A percentile compares a stretch with the other conserved stretches of the same genome.
phyloP scores from a whole-genome alignment of 1,284 basidiomycete genomes.

The Omphalotus olearius region DNA sequence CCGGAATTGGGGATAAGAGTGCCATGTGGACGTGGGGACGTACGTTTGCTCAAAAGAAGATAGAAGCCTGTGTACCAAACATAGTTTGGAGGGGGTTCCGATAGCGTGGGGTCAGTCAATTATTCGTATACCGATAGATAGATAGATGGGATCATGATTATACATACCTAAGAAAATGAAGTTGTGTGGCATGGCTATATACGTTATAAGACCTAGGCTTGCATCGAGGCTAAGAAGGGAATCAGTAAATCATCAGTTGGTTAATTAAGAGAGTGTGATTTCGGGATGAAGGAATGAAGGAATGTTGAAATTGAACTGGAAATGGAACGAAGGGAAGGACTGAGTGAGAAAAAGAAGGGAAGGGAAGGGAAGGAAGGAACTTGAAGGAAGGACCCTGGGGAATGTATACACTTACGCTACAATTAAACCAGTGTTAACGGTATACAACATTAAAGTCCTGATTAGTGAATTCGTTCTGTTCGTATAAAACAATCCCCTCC shows the following conservation, averaged over 20 bases:
- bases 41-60: constrained; percentile 47
- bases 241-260: neutral
- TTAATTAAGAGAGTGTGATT: too few relatives aligned
- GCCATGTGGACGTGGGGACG: constrained; percentile 14
- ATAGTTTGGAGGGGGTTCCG: neutral
- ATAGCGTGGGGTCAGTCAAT: too few relatives aligned
- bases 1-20: neutral
- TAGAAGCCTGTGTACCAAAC: constrained; percentile 33
- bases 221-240: constrained; percentile 36
- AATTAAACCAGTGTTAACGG: constrained; percentile 44
- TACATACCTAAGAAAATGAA: constrained; percentile 42
- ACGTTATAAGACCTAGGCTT: constrained; percentile 38
- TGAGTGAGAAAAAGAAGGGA: too few relatives aligned
- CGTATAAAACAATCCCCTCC: neutral
- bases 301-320: too few relatives aligned
- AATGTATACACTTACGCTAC: constrained; percentile 40
- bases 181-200: constrained; percentile 43
- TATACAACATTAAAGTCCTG: constrained; percentile 37
- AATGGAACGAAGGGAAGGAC: too few relatives aligned
- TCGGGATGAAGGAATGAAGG: constrained; percentile 5
- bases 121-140: too few relatives aligned
- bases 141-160: constrained; percentile 4
- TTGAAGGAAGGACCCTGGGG: too few relatives aligned
- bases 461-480: constrained; percentile 42
- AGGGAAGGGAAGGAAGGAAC: too few relatives aligned